Conservation (phyloP, 2,329 filamentous ascomycete genomes). For the Teratosphaeriaceae sp. region DNA sequence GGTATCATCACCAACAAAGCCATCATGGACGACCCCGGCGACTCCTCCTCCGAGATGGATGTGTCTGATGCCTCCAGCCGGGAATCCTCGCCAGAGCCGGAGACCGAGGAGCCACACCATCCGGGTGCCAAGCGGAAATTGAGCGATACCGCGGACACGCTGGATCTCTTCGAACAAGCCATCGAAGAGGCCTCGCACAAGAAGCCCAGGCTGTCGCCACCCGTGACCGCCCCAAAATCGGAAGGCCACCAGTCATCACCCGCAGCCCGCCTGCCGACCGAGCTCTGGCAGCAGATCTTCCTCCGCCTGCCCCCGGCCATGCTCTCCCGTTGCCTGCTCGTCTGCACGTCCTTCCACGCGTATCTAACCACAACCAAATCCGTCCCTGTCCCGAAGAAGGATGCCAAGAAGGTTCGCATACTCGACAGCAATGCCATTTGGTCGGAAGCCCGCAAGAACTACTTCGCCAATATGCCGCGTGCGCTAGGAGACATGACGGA, state of each 20-base stretch:
- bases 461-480: slow-evolving; percentile 60
- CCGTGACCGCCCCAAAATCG: background rate
- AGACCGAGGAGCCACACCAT: slow-evolving; percentile 5
- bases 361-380: slow-evolving; percentile 20
- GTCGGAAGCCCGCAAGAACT: slow-evolving; percentile 59
- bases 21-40: slow-evolving; percentile 10
- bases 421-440: slow-evolving; percentile 62
- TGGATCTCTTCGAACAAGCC: slow-evolving; percentile 9
- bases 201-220: slow-evolving; percentile 15
- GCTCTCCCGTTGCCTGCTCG: slow-evolving; percentile 26
- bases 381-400: slow-evolving; percentile 11
- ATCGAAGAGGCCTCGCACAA: slow-evolving; percentile 12
- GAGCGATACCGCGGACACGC: slow-evolving; percentile 11
- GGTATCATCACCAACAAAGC: background rate
- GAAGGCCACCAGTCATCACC: slow-evolving; percentile 8
- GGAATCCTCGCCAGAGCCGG: slow-evolving; percentile 13
- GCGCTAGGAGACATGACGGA: slow-evolving; percentile 61
- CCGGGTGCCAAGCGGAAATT: slow-evolving; percentile 26
- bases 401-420: slow-evolving; percentile 19
- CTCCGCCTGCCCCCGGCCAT: slow-evolving; percentile 25
- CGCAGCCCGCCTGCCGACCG: slow-evolving; percentile 12
- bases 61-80: slow-evolving; percentile 20
- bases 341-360: slow-evolving; percentile 24
- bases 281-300: slow-evolving; percentile 30
- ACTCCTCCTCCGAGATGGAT: slow-evolving; percentile 24